phyloP scores from a whole-genome alignment of 768 basidiomycete species.

The Pisolithus microcarpus region DNA sequence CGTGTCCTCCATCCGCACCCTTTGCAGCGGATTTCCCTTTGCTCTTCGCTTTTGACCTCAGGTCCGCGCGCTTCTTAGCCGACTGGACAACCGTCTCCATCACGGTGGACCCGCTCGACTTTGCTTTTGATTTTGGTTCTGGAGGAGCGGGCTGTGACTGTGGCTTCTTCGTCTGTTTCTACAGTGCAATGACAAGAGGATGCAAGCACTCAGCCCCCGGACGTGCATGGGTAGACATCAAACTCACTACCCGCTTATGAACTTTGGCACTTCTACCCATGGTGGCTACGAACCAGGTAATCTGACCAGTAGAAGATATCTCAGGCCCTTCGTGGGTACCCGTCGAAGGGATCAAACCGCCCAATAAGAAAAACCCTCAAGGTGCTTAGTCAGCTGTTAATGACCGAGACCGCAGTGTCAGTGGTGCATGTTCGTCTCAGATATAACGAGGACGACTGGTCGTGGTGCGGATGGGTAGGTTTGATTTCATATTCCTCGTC shows the following conservation, averaged over 20 bases:
- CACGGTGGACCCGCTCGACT: background rate
- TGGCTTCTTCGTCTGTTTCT: conserved; percentile 13
- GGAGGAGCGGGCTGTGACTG: conserved; percentile 5
- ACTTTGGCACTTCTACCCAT: conserved; percentile 34
- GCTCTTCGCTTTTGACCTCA: conserved; percentile 18
- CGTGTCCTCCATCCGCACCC: conserved; percentile 26
- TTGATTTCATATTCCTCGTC: background rate
- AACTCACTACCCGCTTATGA: conserved; percentile 29
- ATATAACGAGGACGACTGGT: no score
- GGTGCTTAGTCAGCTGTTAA: no score
- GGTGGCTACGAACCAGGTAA: background rate
- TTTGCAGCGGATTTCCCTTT: conserved; percentile 9
- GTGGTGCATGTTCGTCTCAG: no score
- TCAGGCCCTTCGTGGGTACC: no score
- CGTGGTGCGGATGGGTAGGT: no score
- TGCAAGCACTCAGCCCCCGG: background rate
- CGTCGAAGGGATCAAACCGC: no score
- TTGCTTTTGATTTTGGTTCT: background rate
- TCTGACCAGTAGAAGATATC: no score
- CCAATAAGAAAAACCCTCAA: no score
- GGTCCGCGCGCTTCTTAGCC: conserved; percentile 22
- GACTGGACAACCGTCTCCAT: conserved; percentile 8
- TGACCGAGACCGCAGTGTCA: no score
- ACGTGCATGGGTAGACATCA: background rate
- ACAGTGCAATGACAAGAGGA: conserved; percentile 10